Conservation (phyloP, 805 yeast species). For the Diddensiella santjacobensis region DNA sequence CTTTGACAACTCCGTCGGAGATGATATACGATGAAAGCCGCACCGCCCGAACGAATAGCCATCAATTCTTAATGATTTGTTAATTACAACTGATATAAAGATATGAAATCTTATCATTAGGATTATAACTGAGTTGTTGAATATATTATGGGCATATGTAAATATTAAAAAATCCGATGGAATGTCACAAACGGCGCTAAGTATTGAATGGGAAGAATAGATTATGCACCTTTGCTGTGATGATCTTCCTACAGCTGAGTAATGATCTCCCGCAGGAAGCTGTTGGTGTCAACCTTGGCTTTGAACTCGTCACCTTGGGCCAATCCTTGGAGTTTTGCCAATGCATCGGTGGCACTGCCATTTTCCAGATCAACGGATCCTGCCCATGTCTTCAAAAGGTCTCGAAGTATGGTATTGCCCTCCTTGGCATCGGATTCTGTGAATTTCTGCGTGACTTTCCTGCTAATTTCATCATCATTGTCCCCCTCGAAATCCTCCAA, state of each 20-base stretch:
- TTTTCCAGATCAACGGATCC: conserved; percentile 12
- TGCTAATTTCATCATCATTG: conserved; percentile 33
- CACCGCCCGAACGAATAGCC: no score
- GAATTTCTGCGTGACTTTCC: conserved; percentile 46
- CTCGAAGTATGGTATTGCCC: conserved; percentile 51
- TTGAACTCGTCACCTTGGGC: conserved; percentile 11
- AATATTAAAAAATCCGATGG: no score
- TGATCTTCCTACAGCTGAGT: conserved; percentile 12
- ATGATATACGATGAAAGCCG: no score
- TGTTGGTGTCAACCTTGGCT: conserved; percentile 7
- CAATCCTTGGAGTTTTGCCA: conserved; percentile 13
- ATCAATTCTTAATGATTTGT: no score
- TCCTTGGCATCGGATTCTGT: conserved; percentile 46
- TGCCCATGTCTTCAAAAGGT: conserved; percentile 40
- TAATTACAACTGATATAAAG: no score
- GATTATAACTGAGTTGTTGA: no score
- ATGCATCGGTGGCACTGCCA: conserved; percentile 11
- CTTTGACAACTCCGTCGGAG: no score
- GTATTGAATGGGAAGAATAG: no score
- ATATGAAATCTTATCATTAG: no score
- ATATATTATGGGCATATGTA: no score
- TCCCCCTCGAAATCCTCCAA: conserved; percentile 58
- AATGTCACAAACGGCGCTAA: no score
- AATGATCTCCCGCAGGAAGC: conserved; percentile 17
- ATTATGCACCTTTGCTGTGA: no score